Evolutionary conservation across 768 basidiomycete species (phyloP), one percentile per base, ranked within the genome.

Genomic region (Agrocybe praecox): DNA sequence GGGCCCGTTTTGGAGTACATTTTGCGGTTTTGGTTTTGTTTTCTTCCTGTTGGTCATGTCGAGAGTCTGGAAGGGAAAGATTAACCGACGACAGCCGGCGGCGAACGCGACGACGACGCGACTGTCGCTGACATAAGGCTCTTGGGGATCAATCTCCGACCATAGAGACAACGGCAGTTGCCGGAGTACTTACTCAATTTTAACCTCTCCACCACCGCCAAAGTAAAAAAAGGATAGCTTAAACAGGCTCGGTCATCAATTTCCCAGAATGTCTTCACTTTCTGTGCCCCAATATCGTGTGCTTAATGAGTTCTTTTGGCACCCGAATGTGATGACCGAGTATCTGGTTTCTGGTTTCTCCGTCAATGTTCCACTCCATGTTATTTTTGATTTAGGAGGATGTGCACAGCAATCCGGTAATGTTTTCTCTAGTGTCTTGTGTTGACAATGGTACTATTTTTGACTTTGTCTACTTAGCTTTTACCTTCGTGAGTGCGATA

Each of bases 41-140:
- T 60, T 61, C 51, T 59, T 61, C 49, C 46, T 53, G 56, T 56
- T 58, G 29, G 55, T 48, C 61, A 60, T 65, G n/a, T n/a, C n/a
- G n/a, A n/a, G n/a, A n/a, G n/a, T n/a, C n/a, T 59, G 45, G 52
- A 18, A 57, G 56, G 42, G 33, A 45, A 49, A 56, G 55, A 32
- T 34, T 29, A 29, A 29, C 26, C 26, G 26, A 29, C 26, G 9
- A 22, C 46, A 46, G 36, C 15, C 32, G 43, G n/a, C 52, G 36
- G 32, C 42, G 46, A 45, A 21, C 23, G 18, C 46, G 47, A 12
- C 14, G 46, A 32, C 18, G 47, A n/a, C 15, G 15, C 50, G 26
- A 54, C 12, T 7, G 34, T 34, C 8, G 52, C n/a, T 50, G 57
- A 59, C 43, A 33, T 52, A 45, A 58, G 19, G 9, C 9, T 6